Percentiles rank a stretch among this genome's conserved stretches.
These are phyloP conservation scores for Rhizoclosmatium sp. DNA, from an alignment of 192 early-diverging fungal species.

Conservation along the genomic window DNA sequence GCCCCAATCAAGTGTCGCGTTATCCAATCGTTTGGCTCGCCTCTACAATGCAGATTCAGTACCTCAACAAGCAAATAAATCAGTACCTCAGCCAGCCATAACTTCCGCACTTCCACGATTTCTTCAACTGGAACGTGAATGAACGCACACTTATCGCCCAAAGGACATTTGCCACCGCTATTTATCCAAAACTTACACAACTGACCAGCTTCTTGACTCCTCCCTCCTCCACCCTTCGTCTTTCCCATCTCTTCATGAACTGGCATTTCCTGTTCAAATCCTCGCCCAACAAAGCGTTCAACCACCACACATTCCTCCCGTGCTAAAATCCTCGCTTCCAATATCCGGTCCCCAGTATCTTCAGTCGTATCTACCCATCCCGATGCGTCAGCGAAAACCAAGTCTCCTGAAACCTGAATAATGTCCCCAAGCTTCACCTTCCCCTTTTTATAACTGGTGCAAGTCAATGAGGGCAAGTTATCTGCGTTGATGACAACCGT, in stretches of 20 bases:
- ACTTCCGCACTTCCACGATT: conserved; percentile 36
- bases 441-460: conserved; percentile 12
- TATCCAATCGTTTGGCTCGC: conserved; percentile 9
- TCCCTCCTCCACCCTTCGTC: neutral
- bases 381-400: neutral
- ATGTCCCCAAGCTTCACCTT: conserved; percentile 19
- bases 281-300: conserved; percentile 18
- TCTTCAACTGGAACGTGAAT: conserved; percentile 41
- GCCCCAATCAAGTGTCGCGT: conserved; percentile 51
- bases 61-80: neutral
- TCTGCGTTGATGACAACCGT: conserved; percentile 11
- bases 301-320: neutral
- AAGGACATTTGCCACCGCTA: conserved; percentile 30
- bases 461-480: neutral
- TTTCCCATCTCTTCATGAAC: neutral
- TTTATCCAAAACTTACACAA: conserved; percentile 52
- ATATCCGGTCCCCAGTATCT: neutral
- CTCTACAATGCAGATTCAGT: neutral
- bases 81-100: conserved; percentile 51
- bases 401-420: neutral
- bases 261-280: conserved; percentile 23
- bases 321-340: conserved; percentile 13
- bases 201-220: neutral
- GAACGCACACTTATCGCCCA: conserved; percentile 38
- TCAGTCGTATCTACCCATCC: neutral